Evolutionary conservation across 805 yeast species (phyloP).

Genomic region (Tetrapisispora arboricola): DNA sequence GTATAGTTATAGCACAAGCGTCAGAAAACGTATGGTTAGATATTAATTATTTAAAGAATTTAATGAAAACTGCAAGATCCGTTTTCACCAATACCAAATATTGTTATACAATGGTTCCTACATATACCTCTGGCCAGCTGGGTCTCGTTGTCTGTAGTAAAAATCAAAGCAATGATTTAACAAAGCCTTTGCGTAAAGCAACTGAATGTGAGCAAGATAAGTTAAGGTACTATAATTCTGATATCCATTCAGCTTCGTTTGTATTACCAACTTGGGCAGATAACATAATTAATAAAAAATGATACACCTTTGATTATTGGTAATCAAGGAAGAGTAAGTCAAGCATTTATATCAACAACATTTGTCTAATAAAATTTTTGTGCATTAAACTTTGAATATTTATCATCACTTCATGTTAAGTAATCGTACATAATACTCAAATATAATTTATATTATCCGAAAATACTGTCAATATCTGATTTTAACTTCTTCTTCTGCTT

Average conservation of each 20-base stretch:
- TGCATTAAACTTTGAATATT: not conserved
- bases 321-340: too few species aligned
- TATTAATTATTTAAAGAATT: conserved; percentile 38
- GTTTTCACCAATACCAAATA: conserved; percentile 57
- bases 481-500: conserved; percentile 39
- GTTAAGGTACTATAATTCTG: conserved; percentile 55
- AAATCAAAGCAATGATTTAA: conserved; percentile 36
- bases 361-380: not conserved
- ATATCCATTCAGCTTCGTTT: conserved; percentile 63
- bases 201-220: conserved; percentile 37
- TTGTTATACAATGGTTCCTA: conserved; percentile 75
- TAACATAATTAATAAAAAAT: conserved; percentile 17
- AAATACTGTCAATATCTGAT: conserved; percentile 65
- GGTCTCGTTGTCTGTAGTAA: conserved; percentile 68
- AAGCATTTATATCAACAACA: not conserved
- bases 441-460: conserved; percentile 36
- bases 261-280: conserved; percentile 76
- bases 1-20: conserved; percentile 73
- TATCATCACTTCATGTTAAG: not conserved
- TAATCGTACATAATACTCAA: not conserved
- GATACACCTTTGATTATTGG: not conserved
- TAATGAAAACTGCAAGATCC: conserved; percentile 38
- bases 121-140: conserved; percentile 81
- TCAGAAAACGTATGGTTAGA: conserved; percentile 70
- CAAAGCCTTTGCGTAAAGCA: conserved; percentile 42